These are phyloP conservation scores for Zopfia rhizophila DNA, from an alignment of 2,329 filamentous ascomycete genomes.

Conservation along the genomic window DNA sequence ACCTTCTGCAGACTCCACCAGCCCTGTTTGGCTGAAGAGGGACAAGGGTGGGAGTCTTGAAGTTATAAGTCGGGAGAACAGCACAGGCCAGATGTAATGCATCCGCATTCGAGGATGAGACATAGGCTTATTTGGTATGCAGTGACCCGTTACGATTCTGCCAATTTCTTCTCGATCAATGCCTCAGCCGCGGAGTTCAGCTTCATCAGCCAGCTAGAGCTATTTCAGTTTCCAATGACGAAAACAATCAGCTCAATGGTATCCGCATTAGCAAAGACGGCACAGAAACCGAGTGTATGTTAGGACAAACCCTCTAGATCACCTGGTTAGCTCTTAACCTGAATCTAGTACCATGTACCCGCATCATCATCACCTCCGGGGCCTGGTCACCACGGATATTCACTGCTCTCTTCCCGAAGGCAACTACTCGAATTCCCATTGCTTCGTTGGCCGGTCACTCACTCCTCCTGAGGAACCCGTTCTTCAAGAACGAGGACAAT, in stretches of 20 bases:
- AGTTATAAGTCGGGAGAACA: constrained; percentile 69
- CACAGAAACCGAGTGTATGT: constrained; percentile 55
- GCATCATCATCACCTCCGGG: constrained; percentile 74
- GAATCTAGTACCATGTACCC: constrained; percentile 67
- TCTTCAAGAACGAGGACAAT: constrained; percentile 61
- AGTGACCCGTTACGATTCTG: constrained; percentile 75
- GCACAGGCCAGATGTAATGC: constrained; percentile 72
- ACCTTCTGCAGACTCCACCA: constrained; percentile 41
- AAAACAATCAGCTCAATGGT: constrained; percentile 61
- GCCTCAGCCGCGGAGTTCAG: constrained; percentile 68
- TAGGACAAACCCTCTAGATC: not conserved
- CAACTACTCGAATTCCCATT: constrained; percentile 66
- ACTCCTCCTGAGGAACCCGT: constrained; percentile 71
- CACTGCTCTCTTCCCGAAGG: constrained; percentile 68
- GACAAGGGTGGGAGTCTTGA: constrained; percentile 67
- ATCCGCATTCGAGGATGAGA: not conserved
- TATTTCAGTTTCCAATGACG: constrained; percentile 63
- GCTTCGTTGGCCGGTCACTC: constrained; percentile 76
- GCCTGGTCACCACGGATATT: constrained; percentile 78
- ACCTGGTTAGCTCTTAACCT: constrained; percentile 31
- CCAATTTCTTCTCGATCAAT: constrained; percentile 70
- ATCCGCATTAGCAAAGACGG: constrained; percentile 63
- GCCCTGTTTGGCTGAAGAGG: constrained; percentile 69
- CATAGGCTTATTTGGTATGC: constrained; percentile 13
- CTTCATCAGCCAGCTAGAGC: constrained; percentile 73